Base-by-base conservation (phyloP, 2,329 filamentous ascomycete species). In the Claviceps fusiformis region DNA sequence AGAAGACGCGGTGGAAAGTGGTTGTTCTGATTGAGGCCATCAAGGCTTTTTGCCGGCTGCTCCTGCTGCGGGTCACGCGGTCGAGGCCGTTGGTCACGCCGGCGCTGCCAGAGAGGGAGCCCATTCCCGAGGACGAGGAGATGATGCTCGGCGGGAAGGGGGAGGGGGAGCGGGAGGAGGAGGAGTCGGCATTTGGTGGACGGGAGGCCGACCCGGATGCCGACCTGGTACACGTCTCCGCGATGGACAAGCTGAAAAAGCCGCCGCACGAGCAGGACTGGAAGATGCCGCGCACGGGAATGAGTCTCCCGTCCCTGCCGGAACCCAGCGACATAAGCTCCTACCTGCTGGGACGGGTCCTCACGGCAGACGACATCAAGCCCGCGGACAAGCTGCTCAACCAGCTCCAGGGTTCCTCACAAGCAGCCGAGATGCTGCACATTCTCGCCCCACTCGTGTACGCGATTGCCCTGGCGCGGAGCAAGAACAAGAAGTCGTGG, bases 281-380 rank as follows among this genome's bases (percentile, higher is more conserved):
- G 87, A 81, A 79, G 15, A 97, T 98, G 92, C 92, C 92, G n/a
- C 79, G 93, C 57, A 98, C 93, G 0, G 89, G 90, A 41, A 78
- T 95, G 62, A 87, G 83, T 31, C 78, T 98, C 50, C 92, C 93
- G 0, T 86, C 83, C 50, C 76, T 98, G 17, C 93, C 93, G 0
- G 84, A 86, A 55, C 80, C 86, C 1, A 80, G 84, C 53, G 89
- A 95, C 62, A 91, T 96, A 57, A 89, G 88, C 52, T 82, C 81
- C 48, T 98, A 95, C 69, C 80, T 98, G 5, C 81, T 95, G 29
- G 85, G 86, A 39, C 91, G 95, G 61, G 92, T 97, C 13, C 78
- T 98, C 50, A 95, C 89, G 0, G 89, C 93, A 9, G 93, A 98
- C 71, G 93, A 97, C 67, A 93, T 98, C 74, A 96, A 95, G 68